Base-by-base conservation (phyloP, 2,329 filamentous ascomycete species). In the Aspergillus tanneri region DNA sequence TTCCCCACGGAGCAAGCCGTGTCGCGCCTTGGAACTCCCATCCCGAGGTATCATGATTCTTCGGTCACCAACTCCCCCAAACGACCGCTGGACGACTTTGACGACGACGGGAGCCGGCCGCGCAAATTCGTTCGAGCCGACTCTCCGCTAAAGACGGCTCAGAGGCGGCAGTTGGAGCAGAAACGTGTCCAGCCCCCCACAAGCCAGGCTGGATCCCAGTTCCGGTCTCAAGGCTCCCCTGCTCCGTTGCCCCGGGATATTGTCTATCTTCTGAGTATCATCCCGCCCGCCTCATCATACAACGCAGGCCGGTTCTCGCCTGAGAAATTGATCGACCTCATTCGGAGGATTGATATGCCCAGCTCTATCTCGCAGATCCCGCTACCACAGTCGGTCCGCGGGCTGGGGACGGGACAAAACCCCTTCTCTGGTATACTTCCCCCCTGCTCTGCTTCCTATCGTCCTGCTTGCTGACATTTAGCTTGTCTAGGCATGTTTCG, bases 111-210 rank as follows among this genome's bases (percentile, higher is more conserved):
- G 28, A 83, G 83, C 56, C 86, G 88, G 16, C 89, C 90, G 1
- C 88, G 91, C 58, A 96, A 97, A 68, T 80, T 96, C 43, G 82
- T 86, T 40, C 84, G 95, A 36, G 91, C 87, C n/a, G 90, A 88
- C 47, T 97, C 92, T 4, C 93, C 95, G 0, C 78, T 97, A 28
- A 99, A 97, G 67, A 90, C 90, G 11, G 88, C 89, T 1, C 90
- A 92, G 28, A 89, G 90, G 21, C 85, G 91, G 47, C 85, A 91
- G 27, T 77, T 95, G 18, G 89, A 93, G 64, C 85, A 89, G 54
- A 78, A 77, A 49, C 72, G 77, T 37, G 72, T 75, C 7, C 64
- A 65, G 25, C 66, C 62, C 22, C 49, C 62, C 14, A 67, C 69
- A 38, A 61, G 58, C 12, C 58, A 60, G 40, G 43, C 49, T 24